These are phyloP conservation scores for Brassica rapa DNA, from an alignment of 345 rosid genomes.

Conservation along the genomic window DNA sequence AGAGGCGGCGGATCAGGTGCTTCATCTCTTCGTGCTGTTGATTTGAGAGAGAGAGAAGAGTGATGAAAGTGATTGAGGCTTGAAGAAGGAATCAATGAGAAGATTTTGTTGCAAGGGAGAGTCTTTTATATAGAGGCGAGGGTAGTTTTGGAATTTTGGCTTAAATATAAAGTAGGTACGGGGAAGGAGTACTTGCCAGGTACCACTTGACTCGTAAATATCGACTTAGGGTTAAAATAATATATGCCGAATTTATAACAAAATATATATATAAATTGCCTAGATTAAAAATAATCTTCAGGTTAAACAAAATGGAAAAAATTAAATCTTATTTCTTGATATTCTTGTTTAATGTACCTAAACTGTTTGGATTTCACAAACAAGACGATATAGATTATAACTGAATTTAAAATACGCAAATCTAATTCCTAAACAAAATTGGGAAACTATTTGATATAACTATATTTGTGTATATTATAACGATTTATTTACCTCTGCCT, in stretches of 20 bases:
- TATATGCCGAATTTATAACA: too few relatives aligned
- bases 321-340: background rate
- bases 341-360: background rate
- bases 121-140: slow-evolving; percentile 31
- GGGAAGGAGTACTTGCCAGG: slow-evolving; percentile 59
- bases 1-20: slow-evolving; percentile 83
- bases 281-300: background rate
- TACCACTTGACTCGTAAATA: slow-evolving; percentile 39
- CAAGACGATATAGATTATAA: background rate
- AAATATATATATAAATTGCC: background rate
- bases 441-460: background rate
- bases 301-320: background rate
- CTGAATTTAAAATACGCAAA: background rate
- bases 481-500: background rate
- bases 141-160: slow-evolving; percentile 4
- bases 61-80: slow-evolving; percentile 4
- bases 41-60: slow-evolving; percentile 11
- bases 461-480: background rate
- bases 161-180: slow-evolving; percentile 35
- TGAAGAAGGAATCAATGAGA: slow-evolving; percentile 12
- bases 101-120: slow-evolving; percentile 23
- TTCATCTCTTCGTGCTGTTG: slow-evolving; percentile 50
- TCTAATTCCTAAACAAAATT: background rate
- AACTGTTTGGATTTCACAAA: background rate
- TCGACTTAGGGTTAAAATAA: background rate